Evolutionary conservation across 352 stramenopile species (phyloP), one percentile per base, ranked within the genome.

Genomic region (Pythium periplocum): DNA sequence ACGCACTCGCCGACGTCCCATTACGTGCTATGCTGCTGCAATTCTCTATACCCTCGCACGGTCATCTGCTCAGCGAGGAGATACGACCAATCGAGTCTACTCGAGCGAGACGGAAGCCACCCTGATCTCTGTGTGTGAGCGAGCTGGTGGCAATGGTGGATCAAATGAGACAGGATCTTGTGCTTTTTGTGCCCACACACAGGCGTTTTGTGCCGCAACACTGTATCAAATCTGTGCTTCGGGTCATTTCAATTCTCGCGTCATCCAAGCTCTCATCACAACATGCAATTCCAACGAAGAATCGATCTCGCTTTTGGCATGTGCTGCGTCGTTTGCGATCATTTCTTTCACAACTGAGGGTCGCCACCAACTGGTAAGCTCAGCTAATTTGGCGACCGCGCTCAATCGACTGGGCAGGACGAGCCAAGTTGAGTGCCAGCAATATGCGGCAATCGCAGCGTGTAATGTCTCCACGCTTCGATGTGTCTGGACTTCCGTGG

Each of bases 271-370:
- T 0, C 59, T 92, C 10, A 81, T 90, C 45, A 57, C 76, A 5
- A 79, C 74, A 32, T 90, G 83, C 68, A 90, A 87, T 34, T 57
- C 57, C 4, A 87, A 86, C 48, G 79, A 93, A 48, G 80, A 90
- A 56, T 71, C 68, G 8, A 67, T 83, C 36, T 84, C 78, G 4
- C 46, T 93, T 33, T 55, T 93, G 37, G 79, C 83, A 2, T 93
- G 83, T 48, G 73, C 83, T 0, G 78, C 79, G 2, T 82, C 83
- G 4, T 93, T 93, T 54, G 83, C 79, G 0, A 93, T 90, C 50
- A 78, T 86, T 6, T 90, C 79, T 31, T 90, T 90, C 55, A 83
- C 78, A 2, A 26, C 66, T 0, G 75, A 86, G 33, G 83, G 83
- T 0, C 80, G 83, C 3, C 58, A 75, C 35, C 64, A 83, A 44